phyloP scores from a whole-genome alignment of 2,329 filamentous ascomycete species.

The Penicillium fuscoglaucum region DNA sequence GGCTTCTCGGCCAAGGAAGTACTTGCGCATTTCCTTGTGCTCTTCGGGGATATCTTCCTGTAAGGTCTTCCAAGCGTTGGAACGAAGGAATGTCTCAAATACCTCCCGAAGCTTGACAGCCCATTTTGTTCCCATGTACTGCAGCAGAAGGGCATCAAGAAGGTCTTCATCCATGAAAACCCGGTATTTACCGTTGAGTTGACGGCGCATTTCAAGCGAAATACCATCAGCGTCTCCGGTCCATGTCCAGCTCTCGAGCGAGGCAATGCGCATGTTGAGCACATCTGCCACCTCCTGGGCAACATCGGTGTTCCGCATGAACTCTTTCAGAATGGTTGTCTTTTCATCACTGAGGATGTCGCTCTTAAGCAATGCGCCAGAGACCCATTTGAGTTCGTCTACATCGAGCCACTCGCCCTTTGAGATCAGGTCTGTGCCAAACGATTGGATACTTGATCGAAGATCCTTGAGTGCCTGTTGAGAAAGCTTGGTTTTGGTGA shows the following conservation, averaged over 20 bases:
- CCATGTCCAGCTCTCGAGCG: constrained; percentile 57
- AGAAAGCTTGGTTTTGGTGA: constrained; percentile 45
- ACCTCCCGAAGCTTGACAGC: constrained; percentile 49
- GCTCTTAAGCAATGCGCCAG: constrained; percentile 51
- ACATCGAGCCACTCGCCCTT: constrained; percentile 44
- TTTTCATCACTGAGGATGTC: constrained; percentile 57
- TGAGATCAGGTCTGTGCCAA: constrained; percentile 35
- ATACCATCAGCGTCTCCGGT: constrained; percentile 41
- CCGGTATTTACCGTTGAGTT: constrained; percentile 59
- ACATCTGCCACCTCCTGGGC: constrained; percentile 57
- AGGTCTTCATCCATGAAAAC: constrained; percentile 62
- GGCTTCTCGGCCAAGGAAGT: constrained; percentile 41
- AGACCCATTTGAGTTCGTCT: constrained; percentile 46
- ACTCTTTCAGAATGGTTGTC: constrained; percentile 51
- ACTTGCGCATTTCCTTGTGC: constrained; percentile 46
- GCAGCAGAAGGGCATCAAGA: constrained; percentile 56
- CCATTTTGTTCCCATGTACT: constrained; percentile 57
- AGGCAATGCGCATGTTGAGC: constrained; percentile 56
- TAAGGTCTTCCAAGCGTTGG: constrained; percentile 45
- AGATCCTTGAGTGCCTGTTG: constrained; percentile 48
- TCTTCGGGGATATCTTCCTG: constrained; percentile 36
- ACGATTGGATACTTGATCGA: constrained; percentile 40
- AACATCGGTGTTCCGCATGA: constrained; percentile 51
- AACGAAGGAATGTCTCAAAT: constrained; percentile 41
- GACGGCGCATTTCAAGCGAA: constrained; percentile 52